Evolutionary conservation across 352 stramenopile genomes (phyloP).

Genomic region (Globisporangium sylvaticum): DNA sequence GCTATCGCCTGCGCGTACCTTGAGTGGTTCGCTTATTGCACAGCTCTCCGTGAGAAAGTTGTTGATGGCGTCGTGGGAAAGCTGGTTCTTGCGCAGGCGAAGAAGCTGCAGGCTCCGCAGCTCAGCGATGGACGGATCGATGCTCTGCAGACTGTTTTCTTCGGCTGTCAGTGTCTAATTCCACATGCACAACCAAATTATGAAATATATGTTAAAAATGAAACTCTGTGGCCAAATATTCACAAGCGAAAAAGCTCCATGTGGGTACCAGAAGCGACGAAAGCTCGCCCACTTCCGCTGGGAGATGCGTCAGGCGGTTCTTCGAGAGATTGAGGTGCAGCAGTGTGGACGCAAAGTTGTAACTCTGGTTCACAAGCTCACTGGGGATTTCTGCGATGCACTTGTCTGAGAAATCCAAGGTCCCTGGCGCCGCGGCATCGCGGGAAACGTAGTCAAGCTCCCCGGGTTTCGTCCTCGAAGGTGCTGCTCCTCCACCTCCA

Average conservation of each 20-base stretch:
- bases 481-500: not conserved
- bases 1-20: conserved; percentile 12
- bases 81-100: conserved; percentile 70
- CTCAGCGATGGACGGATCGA: conserved; percentile 37
- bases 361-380: conserved; percentile 23
- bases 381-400: conserved; percentile 26
- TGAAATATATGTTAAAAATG: not conserved
- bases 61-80: conserved; percentile 43
- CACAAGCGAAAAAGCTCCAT: not conserved
- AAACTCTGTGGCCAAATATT: too few species aligned
- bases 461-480: conserved; percentile 1
- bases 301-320: conserved; percentile 49
- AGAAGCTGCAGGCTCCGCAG: conserved; percentile 55
- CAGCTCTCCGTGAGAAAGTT: conserved; percentile 28
- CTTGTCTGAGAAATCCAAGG: conserved; percentile 41
- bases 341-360: conserved; percentile 47
- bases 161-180: conserved; percentile 63
- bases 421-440: conserved; percentile 53
- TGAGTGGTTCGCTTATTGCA: conserved; percentile 24
- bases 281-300: conserved; percentile 40
- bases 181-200: not conserved
- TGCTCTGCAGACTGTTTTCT: conserved; percentile 51
- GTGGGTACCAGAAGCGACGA: conserved; percentile 35
- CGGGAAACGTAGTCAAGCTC: conserved; percentile 38
- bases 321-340: conserved; percentile 68